Conservation (phyloP, 1,139 yeast species). For the Diutina rugosa region DNA sequence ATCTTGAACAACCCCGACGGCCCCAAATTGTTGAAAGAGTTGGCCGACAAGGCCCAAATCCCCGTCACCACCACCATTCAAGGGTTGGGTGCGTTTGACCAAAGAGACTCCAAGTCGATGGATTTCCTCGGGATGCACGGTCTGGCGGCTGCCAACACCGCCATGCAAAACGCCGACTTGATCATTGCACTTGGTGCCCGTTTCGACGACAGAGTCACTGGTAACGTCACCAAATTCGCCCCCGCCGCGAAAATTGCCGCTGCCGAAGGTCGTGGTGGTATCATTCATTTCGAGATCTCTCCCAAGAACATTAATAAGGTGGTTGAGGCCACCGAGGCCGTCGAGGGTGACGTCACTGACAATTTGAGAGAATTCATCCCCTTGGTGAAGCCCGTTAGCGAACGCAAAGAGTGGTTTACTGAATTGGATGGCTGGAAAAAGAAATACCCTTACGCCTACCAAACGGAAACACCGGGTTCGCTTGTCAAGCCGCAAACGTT, state of each 20-base stretch:
- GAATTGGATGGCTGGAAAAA: slow-evolving; percentile 72
- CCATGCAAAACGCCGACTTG: slow-evolving; percentile 87
- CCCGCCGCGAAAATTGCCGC: slow-evolving; percentile 91
- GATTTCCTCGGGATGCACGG: slow-evolving; percentile 99
- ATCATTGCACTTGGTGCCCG: slow-evolving; percentile 93
- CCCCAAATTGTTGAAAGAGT: slow-evolving; percentile 64
- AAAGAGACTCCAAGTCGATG: slow-evolving; percentile 76
- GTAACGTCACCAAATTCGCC: slow-evolving; percentile 76
- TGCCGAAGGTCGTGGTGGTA: slow-evolving; percentile 82
- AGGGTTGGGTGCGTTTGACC: slow-evolving; percentile 91
- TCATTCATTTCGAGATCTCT: slow-evolving; percentile 86
- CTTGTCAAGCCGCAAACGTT: slow-evolving; percentile 89
- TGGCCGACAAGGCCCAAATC: slow-evolving; percentile 80
- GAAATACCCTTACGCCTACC: slow-evolving; percentile 76
- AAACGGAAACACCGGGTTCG: slow-evolving; percentile 53
- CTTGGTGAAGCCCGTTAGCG: slow-evolving; percentile 41
- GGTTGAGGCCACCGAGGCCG: slow-evolving; percentile 91
- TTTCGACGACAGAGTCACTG: slow-evolving; percentile 96
- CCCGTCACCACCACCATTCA: slow-evolving; percentile 95
- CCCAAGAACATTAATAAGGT: slow-evolving; percentile 97
- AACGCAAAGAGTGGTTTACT: slow-evolving; percentile 58
- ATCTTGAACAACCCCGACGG: slow-evolving; percentile 71
- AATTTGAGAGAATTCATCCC: slow-evolving; percentile 69
- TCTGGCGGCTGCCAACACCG: slow-evolving; percentile 84
- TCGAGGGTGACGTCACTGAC: slow-evolving; percentile 87